A percentile compares a stretch with the other conserved stretches of the same genome.
phyloP scores from a whole-genome alignment of 2,329 filamentous ascomycete genomes.

The Colletotrichum liaoningense region DNA sequence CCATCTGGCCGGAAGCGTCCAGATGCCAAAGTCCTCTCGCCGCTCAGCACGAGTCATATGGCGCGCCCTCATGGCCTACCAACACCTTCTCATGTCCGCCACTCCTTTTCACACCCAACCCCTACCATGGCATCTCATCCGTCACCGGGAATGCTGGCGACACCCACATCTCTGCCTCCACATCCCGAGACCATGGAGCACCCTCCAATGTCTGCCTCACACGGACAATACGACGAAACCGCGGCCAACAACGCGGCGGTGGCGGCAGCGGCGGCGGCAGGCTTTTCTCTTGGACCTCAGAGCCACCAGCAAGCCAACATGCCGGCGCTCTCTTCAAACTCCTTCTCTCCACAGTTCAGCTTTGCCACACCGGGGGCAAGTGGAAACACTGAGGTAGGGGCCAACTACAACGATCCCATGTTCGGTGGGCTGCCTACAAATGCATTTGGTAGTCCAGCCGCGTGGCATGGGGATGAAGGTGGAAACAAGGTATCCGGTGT shows the following conservation, averaged over 20 bases:
- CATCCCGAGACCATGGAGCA: conserved; percentile 48
- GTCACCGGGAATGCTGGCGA: conserved; percentile 52
- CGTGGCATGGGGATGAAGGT: conserved; percentile 59
- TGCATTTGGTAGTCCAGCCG: conserved; percentile 62
- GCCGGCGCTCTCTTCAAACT: conserved; percentile 43
- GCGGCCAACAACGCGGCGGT: conserved; percentile 47
- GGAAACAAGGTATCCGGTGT: conserved; percentile 32
- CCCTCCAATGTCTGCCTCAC: conserved; percentile 45
- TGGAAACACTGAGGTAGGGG: conserved; percentile 44
- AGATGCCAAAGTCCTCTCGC: conserved; percentile 50
- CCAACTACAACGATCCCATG: conserved; percentile 66
- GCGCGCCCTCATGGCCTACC: conserved; percentile 42
- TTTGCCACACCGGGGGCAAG: conserved; percentile 48
- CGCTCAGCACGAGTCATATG: conserved; percentile 47
- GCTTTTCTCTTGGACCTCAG: conserved; percentile 47
- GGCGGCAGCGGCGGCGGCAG: conserved; percentile 50
- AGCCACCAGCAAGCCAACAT: conserved; percentile 45
- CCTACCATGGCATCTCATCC: conserved; percentile 49
- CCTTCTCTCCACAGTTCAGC: conserved; percentile 57
- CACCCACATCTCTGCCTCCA: conserved; percentile 49
- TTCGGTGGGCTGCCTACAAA: conserved; percentile 67
- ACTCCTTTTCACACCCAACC: conserved; percentile 49
- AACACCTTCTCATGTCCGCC: conserved; percentile 48
- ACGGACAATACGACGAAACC: conserved; percentile 48
- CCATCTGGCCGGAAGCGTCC: conserved; percentile 52